Evolutionary conservation across 2,329 filamentous ascomycete genomes (phyloP), one percentile per base, ranked within the genome.

Genomic region (Scortechinia acanthostroma): DNA sequence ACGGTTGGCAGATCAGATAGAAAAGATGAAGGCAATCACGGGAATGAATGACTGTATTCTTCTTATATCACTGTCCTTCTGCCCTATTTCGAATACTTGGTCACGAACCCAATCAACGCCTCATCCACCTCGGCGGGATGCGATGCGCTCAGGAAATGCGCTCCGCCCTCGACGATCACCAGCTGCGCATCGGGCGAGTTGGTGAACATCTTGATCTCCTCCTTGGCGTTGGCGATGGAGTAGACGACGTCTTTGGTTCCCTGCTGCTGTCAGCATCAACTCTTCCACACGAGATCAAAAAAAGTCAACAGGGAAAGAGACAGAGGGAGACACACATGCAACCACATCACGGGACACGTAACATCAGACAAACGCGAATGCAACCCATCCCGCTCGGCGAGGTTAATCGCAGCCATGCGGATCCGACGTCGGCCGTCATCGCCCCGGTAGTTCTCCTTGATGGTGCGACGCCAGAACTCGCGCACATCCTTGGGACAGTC

Each of bases 271-370:
- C n/a, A n/a, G n/a, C n/a, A n/a, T n/a, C n/a, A n/a, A n/a, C n/a
- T n/a, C n/a, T n/a, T n/a, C n/a, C n/a, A n/a, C n/a, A n/a, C n/a
- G n/a, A n/a, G n/a, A n/a, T n/a, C n/a, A n/a, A n/a, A n/a, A n/a
- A n/a, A n/a, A n/a, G n/a, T n/a, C n/a, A n/a, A n/a, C n/a, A n/a
- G n/a, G n/a, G n/a, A n/a, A n/a, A n/a, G n/a, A n/a, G n/a, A n/a
- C n/a, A n/a, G n/a, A n/a, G n/a, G 3, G 22, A n/a, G 21, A 52
- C 58, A 54, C 43, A 61, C 65, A 53, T 71, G 66, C 47, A 76
- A 47, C 72, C 72, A 75, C 42, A 69, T 51, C 2, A 77, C 71
- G 0, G 73, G 73, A 55, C 71, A 74, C 40, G 51, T 55, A 3
- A 77, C 58, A 55, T 76, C 71, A 2, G 55, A 59, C 22, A 75